phyloP scores from a whole-genome alignment of 2,329 filamentous ascomycete species.

The Stemphylium beticola region DNA sequence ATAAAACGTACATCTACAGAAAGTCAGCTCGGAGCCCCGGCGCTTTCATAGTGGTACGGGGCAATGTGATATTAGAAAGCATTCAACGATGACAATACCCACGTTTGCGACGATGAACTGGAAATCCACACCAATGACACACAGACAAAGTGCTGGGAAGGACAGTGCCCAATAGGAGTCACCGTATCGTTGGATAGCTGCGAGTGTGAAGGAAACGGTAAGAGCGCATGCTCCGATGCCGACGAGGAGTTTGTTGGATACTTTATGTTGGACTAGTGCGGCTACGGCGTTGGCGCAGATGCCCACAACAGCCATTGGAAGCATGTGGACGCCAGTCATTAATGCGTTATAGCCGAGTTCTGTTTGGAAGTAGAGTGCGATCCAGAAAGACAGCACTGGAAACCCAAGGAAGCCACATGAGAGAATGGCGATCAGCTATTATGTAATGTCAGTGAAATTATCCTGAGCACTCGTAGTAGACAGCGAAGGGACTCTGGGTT shows the following conservation, averaged over 20 bases:
- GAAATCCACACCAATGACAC: conserved; percentile 70
- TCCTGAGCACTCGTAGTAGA: conserved; percentile 29
- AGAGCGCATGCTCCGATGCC: conserved; percentile 57
- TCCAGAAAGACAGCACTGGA: conserved; percentile 65
- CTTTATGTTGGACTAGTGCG: conserved; percentile 65
- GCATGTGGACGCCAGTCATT: conserved; percentile 65
- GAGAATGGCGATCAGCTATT: conserved; percentile 60
- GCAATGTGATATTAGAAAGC: too few relatives aligned
- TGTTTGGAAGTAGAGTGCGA: conserved; percentile 69
- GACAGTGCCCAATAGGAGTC: conserved; percentile 69
- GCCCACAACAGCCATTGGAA: conserved; percentile 70
- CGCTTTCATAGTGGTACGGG: not conserved
- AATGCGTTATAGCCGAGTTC: conserved; percentile 60
- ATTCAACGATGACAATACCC: conserved; percentile 28
- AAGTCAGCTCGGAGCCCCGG: not conserved
- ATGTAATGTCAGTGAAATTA: not conserved
- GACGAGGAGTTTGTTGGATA: conserved; percentile 71
- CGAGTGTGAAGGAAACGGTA: conserved; percentile 57
- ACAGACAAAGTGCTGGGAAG: conserved; percentile 66
- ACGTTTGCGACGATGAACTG: conserved; percentile 74
- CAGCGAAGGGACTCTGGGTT: too few relatives aligned
- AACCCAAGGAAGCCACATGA: conserved; percentile 70
- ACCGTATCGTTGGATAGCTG: conserved; percentile 62
- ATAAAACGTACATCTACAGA: conserved; percentile 70
- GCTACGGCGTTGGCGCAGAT: conserved; percentile 69